Evolutionary conservation across 139 green algal genomes (phyloP), one percentile per base, ranked within the genome.

Genomic region (Trebouxia sp.): DNA sequence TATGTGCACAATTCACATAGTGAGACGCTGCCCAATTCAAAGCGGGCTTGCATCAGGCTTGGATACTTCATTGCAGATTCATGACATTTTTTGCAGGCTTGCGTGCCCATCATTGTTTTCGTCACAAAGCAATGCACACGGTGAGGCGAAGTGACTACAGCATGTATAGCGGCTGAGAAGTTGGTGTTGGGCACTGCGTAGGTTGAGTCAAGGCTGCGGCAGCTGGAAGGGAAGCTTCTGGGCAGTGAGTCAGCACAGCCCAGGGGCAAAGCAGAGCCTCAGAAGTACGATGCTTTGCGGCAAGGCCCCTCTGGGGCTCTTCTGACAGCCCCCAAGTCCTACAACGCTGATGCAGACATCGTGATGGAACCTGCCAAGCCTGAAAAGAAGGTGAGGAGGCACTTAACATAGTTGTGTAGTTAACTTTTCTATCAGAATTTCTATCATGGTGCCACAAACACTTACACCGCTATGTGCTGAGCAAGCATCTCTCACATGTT

Each of bases 161-260:
- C n/a, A n/a, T n/a, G n/a, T n/a, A n/a, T n/a, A n/a, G n/a, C n/a
- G n/a, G n/a, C n/a, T 37, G 56, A 37, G 22, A 76, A 80, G 12
- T 14, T 37, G 38, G n/a, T 53, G 45, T 30, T 77, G 78, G 32
- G 6, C 14, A 0, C 65, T 14, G 6, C 48, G 11, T 87, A 97
- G 93, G 91, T 98, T 47, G 96, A 99, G 89, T 91, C 92, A 8
- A 87, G 96, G 43, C 77, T 99, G 82, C 84, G 95, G 62, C 94
- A 98, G 86, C 86, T 99, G 75, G 96, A 99, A 85, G 94, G 94
- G 50, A 92, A 88, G 75, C 47, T 83, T 65, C 80, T 96, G 8
- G 91, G 80, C 1, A 53, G 65, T 15, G 92, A 96, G 41, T 85
- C 82, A 6, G 93, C 82, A 30, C 84, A 81, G 45, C 79, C 89